These are phyloP conservation scores for Fusarium camptoceras DNA, from an alignment of 2,329 filamentous ascomycete genomes.

Conservation along the genomic window DNA sequence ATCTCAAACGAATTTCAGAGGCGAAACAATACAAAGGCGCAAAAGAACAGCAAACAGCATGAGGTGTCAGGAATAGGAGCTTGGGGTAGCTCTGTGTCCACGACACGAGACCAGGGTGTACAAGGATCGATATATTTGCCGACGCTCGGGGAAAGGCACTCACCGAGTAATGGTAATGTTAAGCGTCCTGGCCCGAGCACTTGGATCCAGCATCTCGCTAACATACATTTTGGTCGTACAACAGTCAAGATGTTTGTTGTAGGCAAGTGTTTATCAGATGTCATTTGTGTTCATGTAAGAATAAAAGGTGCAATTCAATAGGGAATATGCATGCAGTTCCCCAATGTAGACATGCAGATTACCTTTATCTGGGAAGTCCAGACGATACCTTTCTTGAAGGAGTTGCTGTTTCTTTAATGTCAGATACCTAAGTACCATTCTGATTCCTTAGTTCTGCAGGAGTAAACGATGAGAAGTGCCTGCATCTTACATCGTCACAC, in stretches of 20 bases:
- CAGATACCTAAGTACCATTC: not conserved
- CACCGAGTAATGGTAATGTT: slow-evolving; percentile 21
- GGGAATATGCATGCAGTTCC: not conserved
- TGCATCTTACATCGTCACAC: not conserved
- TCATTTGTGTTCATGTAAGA: not conserved
- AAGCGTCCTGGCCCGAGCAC: slow-evolving; percentile 25
- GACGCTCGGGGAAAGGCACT: slow-evolving; percentile 6
- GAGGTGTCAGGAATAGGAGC: slow-evolving; percentile 26
- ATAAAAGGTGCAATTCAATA: too few relatives aligned
- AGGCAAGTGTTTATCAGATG: not conserved
- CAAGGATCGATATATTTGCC: slow-evolving; percentile 19
- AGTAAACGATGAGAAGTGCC: not conserved
- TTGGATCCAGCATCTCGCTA: slow-evolving; percentile 8
- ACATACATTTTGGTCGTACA: slow-evolving; percentile 1
- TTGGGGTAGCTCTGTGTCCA: slow-evolving; percentile 24
- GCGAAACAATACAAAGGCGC: not conserved
- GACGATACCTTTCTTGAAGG: not conserved
- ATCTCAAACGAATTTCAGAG: slow-evolving; percentile 3
- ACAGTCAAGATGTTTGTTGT: not conserved
- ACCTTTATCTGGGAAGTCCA: not conserved
- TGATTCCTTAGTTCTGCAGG: not conserved
- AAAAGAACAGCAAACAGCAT: slow-evolving; percentile 14
- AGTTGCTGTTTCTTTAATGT: not conserved
- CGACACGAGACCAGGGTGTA: slow-evolving; percentile 33
- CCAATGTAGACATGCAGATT: not conserved